phyloP scores from a whole-genome alignment of 2,329 filamentous ascomycete genomes.

The Arthrinium phaeospermum region DNA sequence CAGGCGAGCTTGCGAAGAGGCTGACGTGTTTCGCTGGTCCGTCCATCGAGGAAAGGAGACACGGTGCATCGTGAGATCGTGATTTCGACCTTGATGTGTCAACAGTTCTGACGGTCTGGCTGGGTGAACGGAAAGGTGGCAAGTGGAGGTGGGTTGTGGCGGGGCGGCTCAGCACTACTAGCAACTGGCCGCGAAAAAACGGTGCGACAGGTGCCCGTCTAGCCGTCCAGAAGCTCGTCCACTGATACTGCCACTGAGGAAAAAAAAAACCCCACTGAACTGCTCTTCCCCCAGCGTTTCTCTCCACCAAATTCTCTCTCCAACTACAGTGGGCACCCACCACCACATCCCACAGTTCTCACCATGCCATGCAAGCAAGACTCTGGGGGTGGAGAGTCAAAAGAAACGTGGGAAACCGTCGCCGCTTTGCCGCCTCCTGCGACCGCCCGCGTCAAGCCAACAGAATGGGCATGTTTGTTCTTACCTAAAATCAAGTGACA shows the following conservation, averaged over 20 bases:
- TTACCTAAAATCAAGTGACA: not conserved
- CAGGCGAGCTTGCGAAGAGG: not conserved
- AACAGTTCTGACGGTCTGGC: not conserved
- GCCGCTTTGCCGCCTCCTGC: not conserved
- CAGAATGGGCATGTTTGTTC: not conserved
- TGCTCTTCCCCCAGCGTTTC: not conserved
- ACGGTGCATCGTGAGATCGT: slow-evolving; percentile 12
- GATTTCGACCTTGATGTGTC: not conserved
- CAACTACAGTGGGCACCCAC: not conserved
- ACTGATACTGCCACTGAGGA: not conserved
- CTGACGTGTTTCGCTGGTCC: not conserved
- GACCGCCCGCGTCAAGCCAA: not conserved
- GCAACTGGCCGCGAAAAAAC: not conserved
- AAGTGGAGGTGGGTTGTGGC: not conserved
- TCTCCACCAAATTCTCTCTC: not conserved
- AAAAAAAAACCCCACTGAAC: not conserved
- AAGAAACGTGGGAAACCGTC: slow-evolving; percentile 1
- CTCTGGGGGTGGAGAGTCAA: slow-evolving; percentile 10
- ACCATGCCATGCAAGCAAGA: not conserved
- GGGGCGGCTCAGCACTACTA: not conserved
- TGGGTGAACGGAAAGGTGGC: slow-evolving; percentile 1
- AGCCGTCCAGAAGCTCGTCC: not conserved
- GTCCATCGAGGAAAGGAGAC: not conserved
- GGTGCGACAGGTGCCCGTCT: not conserved
- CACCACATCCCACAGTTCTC: not conserved